Percentiles rank a stretch among this genome's conserved stretches.
These are phyloP conservation scores for Agaricus blazei DNA, from an alignment of 768 basidiomycete species.

Conservation along the genomic window DNA sequence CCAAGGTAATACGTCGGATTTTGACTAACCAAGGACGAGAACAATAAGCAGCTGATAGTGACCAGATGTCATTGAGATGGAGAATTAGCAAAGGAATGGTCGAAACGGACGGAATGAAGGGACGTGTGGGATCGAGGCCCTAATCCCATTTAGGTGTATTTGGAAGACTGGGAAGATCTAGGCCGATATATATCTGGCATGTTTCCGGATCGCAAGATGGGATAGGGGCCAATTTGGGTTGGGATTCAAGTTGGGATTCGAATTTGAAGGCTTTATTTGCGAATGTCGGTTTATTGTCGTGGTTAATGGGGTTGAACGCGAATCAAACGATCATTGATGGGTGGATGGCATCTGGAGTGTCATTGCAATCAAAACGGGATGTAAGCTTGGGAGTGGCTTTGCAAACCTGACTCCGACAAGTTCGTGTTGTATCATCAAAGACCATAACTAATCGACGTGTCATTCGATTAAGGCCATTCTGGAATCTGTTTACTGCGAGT, in stretches of 20 bases:
- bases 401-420: not conserved
- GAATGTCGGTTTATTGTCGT: too few relatives aligned
- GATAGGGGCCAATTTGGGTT: not conserved
- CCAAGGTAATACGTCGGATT: too few relatives aligned
- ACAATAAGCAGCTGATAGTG: too few relatives aligned
- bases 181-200: not conserved
- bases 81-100: too few relatives aligned
- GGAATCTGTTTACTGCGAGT: not conserved
- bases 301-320: not conserved
- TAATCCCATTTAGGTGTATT: not conserved
- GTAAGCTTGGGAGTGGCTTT: not conserved
- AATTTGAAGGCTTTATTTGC: too few relatives aligned
- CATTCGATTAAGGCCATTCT: not conserved
- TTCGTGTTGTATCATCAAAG: not conserved
- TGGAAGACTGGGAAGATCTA: not conserved
- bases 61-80: too few relatives aligned
- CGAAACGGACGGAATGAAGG: not conserved
- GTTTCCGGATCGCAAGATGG: conserved; percentile 3
- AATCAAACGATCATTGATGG: not conserved
- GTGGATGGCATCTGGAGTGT: not conserved
- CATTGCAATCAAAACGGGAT: not conserved
- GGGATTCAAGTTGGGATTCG: too few relatives aligned
- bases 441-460: not conserved
- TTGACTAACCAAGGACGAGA: too few relatives aligned
- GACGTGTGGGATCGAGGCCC: not conserved